phyloP scores from a whole-genome alignment of 345 rosid species.

The Anastatica hierochuntica region DNA sequence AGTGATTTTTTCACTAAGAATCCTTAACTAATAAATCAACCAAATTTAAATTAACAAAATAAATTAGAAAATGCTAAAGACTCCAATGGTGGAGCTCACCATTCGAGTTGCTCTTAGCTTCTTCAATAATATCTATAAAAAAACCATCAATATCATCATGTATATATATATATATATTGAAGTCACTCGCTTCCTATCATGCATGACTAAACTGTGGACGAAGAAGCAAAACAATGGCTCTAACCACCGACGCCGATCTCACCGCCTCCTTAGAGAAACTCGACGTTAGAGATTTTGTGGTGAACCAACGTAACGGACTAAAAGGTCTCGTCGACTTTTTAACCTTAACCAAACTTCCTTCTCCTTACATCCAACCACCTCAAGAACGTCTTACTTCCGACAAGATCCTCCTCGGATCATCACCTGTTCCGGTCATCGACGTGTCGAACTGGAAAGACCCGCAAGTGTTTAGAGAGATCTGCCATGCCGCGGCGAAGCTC shows the following conservation, averaged over 20 bases:
- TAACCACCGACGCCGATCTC: background rate
- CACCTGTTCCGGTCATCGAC: slow-evolving; percentile 23
- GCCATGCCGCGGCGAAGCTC: slow-evolving; percentile 17
- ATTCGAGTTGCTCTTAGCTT: too few relatives aligned
- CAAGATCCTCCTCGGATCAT: slow-evolving; percentile 15
- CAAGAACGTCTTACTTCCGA: slow-evolving; percentile 28
- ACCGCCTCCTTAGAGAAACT: background rate
- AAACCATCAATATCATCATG: too few relatives aligned
- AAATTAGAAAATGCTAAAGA: too few relatives aligned
- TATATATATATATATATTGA: too few relatives aligned
- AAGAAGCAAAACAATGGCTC: too few relatives aligned
- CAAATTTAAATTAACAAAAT: too few relatives aligned
- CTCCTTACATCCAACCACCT: slow-evolving; percentile 28
- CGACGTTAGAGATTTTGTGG: slow-evolving; percentile 29
- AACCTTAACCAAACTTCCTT: slow-evolving; percentile 24
- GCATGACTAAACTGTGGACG: too few relatives aligned
- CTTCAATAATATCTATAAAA: too few relatives aligned
- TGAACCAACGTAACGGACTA: slow-evolving; percentile 32
- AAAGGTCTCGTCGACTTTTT: slow-evolving; percentile 34
- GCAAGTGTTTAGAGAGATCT: slow-evolving; percentile 10
- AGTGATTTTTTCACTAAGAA: too few relatives aligned
- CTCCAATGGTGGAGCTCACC: too few relatives aligned
- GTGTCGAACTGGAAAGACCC: slow-evolving; percentile 19
- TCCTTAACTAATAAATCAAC: too few relatives aligned
- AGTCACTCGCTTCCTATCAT: background rate